phyloP scores from a whole-genome alignment of 192 early-diverging fungal species.

The Backusella tarrabulga region DNA sequence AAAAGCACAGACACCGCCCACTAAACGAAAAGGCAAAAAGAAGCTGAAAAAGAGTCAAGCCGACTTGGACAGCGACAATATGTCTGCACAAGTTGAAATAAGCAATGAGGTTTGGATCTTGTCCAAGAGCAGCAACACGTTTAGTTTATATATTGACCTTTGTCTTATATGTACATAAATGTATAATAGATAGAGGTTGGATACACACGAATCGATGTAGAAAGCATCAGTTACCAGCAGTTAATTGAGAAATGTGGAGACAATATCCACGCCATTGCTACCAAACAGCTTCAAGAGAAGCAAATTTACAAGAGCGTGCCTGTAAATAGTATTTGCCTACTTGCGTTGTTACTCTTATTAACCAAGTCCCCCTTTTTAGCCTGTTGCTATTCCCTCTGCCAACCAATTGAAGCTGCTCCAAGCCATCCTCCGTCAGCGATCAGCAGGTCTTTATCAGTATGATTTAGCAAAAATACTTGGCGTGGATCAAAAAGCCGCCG shows the following conservation, averaged over 20 bases:
- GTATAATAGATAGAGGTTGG: neutral
- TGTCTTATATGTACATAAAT: neutral
- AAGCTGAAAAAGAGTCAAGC: neutral
- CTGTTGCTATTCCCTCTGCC: neutral
- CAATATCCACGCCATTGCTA: neutral
- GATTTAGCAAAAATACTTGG: slow-evolving; percentile 8
- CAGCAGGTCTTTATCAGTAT: slow-evolving; percentile 12
- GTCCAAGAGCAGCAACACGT: neutral
- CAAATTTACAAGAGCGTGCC: slow-evolving; percentile 18
- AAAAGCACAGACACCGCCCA: neutral
- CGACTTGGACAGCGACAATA: neutral
- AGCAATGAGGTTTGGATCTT: neutral
- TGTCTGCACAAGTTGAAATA: neutral
- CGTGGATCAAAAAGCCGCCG: slow-evolving; percentile 17
- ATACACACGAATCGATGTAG: neutral
- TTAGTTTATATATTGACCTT: neutral
- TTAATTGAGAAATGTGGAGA: slow-evolving; percentile 14
- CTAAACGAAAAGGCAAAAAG: neutral
- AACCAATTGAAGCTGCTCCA: neutral
- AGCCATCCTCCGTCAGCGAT: slow-evolving; percentile 1
- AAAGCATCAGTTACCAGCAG: neutral
- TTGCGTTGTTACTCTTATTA: neutral
- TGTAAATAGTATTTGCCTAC: slow-evolving; percentile 6
- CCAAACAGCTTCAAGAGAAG: slow-evolving; percentile 12
- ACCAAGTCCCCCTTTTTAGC: neutral